phyloP scores from a whole-genome alignment of 2,329 filamentous ascomycete genomes.

The Microascus cirrosus region DNA sequence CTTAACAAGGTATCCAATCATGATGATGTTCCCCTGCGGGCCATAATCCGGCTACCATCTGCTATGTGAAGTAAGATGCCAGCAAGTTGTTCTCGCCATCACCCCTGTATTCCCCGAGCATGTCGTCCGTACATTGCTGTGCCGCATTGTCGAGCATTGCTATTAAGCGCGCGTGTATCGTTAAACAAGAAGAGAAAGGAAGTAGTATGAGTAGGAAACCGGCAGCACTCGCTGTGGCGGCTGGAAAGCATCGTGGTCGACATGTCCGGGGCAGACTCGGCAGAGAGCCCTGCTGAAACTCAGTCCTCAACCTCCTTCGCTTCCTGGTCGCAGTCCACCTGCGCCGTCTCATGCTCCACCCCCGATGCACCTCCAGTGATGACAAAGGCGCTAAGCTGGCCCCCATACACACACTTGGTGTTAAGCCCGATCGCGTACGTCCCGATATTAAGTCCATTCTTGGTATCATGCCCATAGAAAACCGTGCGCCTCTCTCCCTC shows the following conservation, averaged over 20 bases:
- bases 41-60: no score
- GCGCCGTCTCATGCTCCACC: constrained; percentile 12
- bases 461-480: constrained; percentile 81
- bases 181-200: neutral
- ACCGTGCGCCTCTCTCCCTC: constrained; percentile 46
- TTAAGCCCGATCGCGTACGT: constrained; percentile 78
- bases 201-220: neutral
- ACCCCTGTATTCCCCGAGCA: neutral
- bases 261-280: no score
- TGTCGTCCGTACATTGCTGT: neutral
- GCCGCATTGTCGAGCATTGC: neutral
- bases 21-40: no score
- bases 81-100: neutral
- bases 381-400: constrained; percentile 64
- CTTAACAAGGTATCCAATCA: no score
- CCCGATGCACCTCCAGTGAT: constrained; percentile 40
- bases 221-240: neutral
- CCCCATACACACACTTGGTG: constrained; percentile 68
- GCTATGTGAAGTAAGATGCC: no score
- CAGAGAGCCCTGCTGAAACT: no score
- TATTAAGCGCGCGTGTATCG: neutral
- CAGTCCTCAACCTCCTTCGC: constrained; percentile 2
- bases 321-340: constrained; percentile 22
- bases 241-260: no score
- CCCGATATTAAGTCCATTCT: constrained; percentile 47